Base-by-base conservation (phyloP, 2,329 filamentous ascomycete genomes). In the Botrytis cinerea region DNA sequence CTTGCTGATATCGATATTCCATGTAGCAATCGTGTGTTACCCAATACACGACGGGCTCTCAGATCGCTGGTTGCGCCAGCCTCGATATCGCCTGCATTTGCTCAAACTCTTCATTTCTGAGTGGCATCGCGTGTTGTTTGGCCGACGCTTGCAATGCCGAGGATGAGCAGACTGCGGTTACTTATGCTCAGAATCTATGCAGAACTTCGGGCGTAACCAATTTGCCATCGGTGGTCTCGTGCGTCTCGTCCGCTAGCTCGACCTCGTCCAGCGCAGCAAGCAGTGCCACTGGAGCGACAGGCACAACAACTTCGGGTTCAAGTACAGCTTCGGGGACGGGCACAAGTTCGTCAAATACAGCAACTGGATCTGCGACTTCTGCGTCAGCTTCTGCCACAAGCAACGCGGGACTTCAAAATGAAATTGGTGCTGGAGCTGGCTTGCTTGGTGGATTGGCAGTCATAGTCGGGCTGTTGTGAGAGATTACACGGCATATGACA, bases 41-140 rank as follows among this genome's bases (percentile, higher is more conserved):
- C 59, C 51, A 79, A 68, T 79, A 84, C 73, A 82, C 82, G n/a
- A 75, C 79, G n/a, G 80, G 85, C 32, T 81, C 84, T 59, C 80
- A 80, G 28, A 80, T 82, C 20, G 82, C 80, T 12, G 84, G 84
- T 75, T 84, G 83, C 74, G 57, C 62, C 9, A 78, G 79, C 16
- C n/a, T 85, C 32, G 83, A 87, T 73, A 80, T 84, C 73, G 77
- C 79, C 51, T 89, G 87, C 77, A 87, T 88, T 75, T 89, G 87
- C 78, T 78, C 77, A 10, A 81, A 81, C 74, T 75, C 78, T 18
- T 77, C 79, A 28, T 89, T 88, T 82, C 78, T 89, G 72, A 78
- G 74, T 64, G 78, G 79, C 18, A 86, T 88, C 74, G 80, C 84
- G 61, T 87, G 86, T 80, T 89, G 87, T 76, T 80, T 89, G 32